phyloP scores from a whole-genome alignment of 2,329 filamentous ascomycete genomes.

The Penicillium thymicola region DNA sequence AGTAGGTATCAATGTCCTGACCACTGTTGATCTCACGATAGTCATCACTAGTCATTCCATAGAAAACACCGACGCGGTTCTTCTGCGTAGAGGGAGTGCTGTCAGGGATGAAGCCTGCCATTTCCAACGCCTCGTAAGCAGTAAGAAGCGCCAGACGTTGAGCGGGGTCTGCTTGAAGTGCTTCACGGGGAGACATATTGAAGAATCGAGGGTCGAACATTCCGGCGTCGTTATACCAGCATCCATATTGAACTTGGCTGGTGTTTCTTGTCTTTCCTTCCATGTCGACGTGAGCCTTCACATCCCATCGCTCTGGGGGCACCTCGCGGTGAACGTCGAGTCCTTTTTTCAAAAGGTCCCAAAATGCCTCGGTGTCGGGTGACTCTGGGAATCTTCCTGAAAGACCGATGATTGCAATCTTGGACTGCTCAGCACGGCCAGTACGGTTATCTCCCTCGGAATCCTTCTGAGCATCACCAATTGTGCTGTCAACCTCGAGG shows the following conservation, averaged over 20 bases:
- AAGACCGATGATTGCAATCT: conserved; percentile 83
- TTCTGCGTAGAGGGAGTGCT: conserved; percentile 65
- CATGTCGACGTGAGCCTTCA: conserved; percentile 66
- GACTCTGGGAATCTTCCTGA: conserved; percentile 73
- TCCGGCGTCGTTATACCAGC: conserved; percentile 72
- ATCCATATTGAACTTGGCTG: conserved; percentile 71
- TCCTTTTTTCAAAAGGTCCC: conserved; percentile 71
- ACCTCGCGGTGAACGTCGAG: conserved; percentile 63
- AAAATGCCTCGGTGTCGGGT: conserved; percentile 67
- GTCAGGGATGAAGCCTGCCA: conserved; percentile 73
- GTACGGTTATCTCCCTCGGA: conserved; percentile 23
- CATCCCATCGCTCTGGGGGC: conserved; percentile 70
- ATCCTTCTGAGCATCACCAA: conserved; percentile 26
- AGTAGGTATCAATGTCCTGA: conserved; percentile 69
- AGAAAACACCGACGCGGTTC: conserved; percentile 68
- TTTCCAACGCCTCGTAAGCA: conserved; percentile 77
- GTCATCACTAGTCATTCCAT: conserved; percentile 72
- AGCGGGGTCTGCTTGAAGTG: conserved; percentile 76
- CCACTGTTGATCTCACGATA: conserved; percentile 72
- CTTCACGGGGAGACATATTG: conserved; percentile 81
- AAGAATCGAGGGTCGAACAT: conserved; percentile 81
- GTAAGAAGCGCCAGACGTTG: conserved; percentile 72
- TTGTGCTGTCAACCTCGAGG: conserved; percentile 26
- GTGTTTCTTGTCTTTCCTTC: conserved; percentile 73
- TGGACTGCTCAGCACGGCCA: conserved; percentile 48